Base-by-base conservation (phyloP, 2,329 filamentous ascomycete genomes). In the Myriosclerotinia duriaeana region DNA sequence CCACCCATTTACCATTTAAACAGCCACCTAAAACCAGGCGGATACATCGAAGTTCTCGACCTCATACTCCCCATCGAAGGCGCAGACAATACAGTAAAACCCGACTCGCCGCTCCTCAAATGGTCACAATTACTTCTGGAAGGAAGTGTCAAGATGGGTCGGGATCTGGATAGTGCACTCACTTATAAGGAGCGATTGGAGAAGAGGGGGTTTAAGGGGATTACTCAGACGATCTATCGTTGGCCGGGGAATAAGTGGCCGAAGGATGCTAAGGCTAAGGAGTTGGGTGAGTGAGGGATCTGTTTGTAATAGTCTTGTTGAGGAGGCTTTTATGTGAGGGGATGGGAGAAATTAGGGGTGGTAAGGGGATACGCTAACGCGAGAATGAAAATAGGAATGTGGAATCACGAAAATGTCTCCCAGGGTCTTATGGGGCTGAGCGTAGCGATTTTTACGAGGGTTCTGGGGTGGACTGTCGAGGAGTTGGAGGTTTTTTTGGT, bases 401-500 rank as follows among this genome's bases (percentile, higher is more conserved):
- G 63, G 63, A 8, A 46, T 50, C 42, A 26, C 4, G 63, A 58
- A 50, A 65, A 65, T 38, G 20, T 59, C 5, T 5, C 34, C 3
- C 20, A 20, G 5, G 63, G 63, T 1, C n/a, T 58, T 6, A 48
- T 42, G 14, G 63, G 63, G 12, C 9, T 65, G n/a, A 65, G 63
- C 80, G 14, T 72, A 82, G 17, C 80, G 84, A 69, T 81, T 22
- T 76, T 84, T 70, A 83, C 81, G 2, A 78, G 81, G 34, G 78
- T 81, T 1, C 74, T 84, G 58, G 76, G 76, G 1, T 85, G 82
- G 83, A 77, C 74, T 26, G 76, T 76, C 34, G 79, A 82, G 38
- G 76, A 83, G 67, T 79, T 83, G 17, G 80, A 84, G 71, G 65
- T 81, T 9, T 81, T 82, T 65, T 77, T 84, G n/a, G 75, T 81